These are phyloP conservation scores for Stephania cephalantha DNA, from an alignment of 164 flowering plant genomes.

Conservation along the genomic window DNA sequence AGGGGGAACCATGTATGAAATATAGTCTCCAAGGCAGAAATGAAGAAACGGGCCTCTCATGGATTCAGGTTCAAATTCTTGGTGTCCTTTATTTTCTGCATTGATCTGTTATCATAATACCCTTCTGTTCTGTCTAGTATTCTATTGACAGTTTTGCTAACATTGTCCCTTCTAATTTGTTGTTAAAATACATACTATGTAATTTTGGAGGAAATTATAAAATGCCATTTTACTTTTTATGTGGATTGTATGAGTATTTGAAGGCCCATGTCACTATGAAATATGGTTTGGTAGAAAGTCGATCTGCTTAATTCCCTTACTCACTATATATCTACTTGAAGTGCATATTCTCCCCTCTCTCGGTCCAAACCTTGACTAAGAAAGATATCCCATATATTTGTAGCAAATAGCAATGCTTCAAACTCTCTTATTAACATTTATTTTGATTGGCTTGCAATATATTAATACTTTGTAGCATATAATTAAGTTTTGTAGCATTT, in stretches of 20 bases:
- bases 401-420: too few species aligned
- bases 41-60: slow-evolving; percentile 4
- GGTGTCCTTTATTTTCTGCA: background rate
- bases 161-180: background rate
- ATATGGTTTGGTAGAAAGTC: too few species aligned
- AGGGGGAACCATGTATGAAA: background rate
- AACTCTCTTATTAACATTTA: background rate
- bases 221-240: background rate
- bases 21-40: slow-evolving; percentile 5
- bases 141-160: slow-evolving; percentile 5
- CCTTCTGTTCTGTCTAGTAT: background rate
- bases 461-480: too few species aligned
- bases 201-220: background rate
- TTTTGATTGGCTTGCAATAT: background rate
- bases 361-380: too few species aligned
- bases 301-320: background rate
- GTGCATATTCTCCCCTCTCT: too few species aligned
- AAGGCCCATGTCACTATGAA: background rate
- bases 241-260: background rate
- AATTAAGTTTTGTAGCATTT: too few species aligned
- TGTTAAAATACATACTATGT: background rate
- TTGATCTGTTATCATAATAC: background rate
- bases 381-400: too few species aligned
- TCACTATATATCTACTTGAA: too few species aligned
- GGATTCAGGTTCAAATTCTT: slow-evolving; percentile 4